Evolutionary conservation across 2,329 filamentous ascomycete genomes (phyloP).

Genomic region (Calycina marina): DNA sequence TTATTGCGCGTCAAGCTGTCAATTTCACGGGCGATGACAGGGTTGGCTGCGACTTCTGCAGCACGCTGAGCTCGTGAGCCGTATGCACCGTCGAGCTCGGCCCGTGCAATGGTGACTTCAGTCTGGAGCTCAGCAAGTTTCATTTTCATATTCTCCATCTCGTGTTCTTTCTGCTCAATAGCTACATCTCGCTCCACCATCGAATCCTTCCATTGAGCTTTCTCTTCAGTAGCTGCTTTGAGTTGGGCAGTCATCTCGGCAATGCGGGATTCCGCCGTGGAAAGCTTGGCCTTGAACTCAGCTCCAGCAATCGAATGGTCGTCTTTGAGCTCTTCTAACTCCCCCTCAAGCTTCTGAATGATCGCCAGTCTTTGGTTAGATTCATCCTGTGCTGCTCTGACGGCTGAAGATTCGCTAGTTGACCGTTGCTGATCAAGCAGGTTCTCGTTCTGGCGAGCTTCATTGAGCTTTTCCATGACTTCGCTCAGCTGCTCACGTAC

Average conservation of each 20-base stretch:
- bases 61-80: constrained; percentile 58
- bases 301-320: constrained; percentile 16
- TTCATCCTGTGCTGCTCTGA: constrained; percentile 13
- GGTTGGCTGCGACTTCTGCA: constrained; percentile 46
- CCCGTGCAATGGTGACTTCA: constrained; percentile 77
- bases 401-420: constrained; percentile 12
- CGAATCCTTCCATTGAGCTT: constrained; percentile 9
- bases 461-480: constrained; percentile 23
- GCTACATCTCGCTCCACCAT: constrained; percentile 14
- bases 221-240: constrained; percentile 12
- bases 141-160: constrained; percentile 40
- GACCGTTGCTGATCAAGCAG: constrained; percentile 12
- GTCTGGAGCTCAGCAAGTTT: constrained; percentile 53
- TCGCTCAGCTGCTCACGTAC: constrained; percentile 20
- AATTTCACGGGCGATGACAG: constrained; percentile 42
- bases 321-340: constrained; percentile 20
- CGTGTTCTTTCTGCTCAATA: constrained; percentile 28
- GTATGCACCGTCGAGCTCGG: constrained; percentile 90
- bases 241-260: constrained; percentile 13
- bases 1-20: constrained; percentile 37
- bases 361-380: constrained; percentile 18
- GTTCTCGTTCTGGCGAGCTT: constrained; percentile 14
- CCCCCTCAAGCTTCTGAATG: constrained; percentile 19
- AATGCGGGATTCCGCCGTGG: constrained; percentile 18
- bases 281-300: constrained; percentile 17